phyloP scores from a whole-genome alignment of 2,329 filamentous ascomycete genomes.

The Fusarium napiforme region DNA sequence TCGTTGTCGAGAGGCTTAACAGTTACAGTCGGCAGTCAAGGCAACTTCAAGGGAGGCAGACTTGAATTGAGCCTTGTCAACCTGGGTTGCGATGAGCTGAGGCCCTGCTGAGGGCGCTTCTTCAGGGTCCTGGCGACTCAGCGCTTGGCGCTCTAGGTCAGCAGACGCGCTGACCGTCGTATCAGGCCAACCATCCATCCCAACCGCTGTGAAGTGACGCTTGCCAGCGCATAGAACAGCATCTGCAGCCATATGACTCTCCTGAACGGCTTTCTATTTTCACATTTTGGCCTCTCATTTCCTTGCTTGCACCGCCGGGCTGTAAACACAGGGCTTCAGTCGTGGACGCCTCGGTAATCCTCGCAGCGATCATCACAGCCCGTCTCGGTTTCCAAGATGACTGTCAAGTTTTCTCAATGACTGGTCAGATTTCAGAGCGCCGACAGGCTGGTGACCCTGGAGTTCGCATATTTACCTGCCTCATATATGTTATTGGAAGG shows the following conservation, averaged over 20 bases:
- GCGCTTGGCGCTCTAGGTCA: conserved; percentile 37
- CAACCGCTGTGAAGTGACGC: conserved; percentile 23
- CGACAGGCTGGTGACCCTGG: conserved; percentile 12
- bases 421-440: conserved; percentile 32
- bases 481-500: background rate
- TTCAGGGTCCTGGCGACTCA: conserved; percentile 40
- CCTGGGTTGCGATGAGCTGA: conserved; percentile 16
- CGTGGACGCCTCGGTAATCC: conserved; percentile 5
- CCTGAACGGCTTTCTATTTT: conserved; percentile 13
- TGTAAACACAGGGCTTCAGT: conserved; percentile 6
- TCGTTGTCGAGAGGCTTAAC: conserved; percentile 8
- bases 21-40: conserved; percentile 8
- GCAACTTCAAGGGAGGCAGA: conserved; percentile 7
- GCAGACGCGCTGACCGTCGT: conserved; percentile 34
- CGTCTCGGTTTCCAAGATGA: conserved; percentile 30
- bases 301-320: conserved; percentile 22
- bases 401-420: conserved; percentile 34
- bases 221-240: conserved; percentile 45
- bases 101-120: conserved; percentile 33
- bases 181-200: conserved; percentile 29
- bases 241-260: conserved; percentile 41
- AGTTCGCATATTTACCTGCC: conserved; percentile 21
- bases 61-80: conserved; percentile 33
- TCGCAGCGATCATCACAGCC: conserved; percentile 23
- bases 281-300: conserved; percentile 32